Evolutionary conservation across 2,329 filamentous ascomycete genomes (phyloP).

Genomic region (Bipolaris bicolor): DNA sequence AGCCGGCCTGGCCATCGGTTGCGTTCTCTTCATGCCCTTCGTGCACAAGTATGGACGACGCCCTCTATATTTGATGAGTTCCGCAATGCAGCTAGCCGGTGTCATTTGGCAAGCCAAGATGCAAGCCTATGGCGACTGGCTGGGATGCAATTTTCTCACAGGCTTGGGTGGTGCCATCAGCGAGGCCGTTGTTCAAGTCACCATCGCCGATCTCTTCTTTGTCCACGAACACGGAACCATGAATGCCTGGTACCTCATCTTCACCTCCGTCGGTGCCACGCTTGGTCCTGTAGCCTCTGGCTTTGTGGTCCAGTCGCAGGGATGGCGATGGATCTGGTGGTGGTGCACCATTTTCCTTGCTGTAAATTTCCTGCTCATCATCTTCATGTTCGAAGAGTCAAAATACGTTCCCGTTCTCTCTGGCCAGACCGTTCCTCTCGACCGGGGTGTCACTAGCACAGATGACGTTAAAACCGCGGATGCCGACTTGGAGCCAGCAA

Average conservation of each 20-base stretch:
- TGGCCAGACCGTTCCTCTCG: conserved; percentile 2
- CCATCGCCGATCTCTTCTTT: conserved; percentile 57
- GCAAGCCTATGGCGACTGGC: conserved; percentile 52
- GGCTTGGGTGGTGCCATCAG: conserved; percentile 54
- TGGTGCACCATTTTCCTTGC: conserved; percentile 53
- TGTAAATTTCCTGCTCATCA: conserved; percentile 47
- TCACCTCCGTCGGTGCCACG: conserved; percentile 45
- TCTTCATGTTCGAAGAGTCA: conserved; percentile 54
- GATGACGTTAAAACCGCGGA: not conserved
- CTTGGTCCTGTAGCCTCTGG: conserved; percentile 52
- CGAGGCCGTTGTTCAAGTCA: conserved; percentile 57
- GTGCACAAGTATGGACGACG: conserved; percentile 56
- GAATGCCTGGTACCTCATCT: conserved; percentile 56
- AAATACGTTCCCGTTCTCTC: conserved; percentile 22
- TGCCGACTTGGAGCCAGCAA: not conserved
- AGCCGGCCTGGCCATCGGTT: conserved; percentile 52
- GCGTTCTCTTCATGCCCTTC: conserved; percentile 54
- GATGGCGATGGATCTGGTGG: conserved; percentile 62
- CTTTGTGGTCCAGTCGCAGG: conserved; percentile 51
- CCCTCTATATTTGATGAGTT: conserved; percentile 55
- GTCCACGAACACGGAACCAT: conserved; percentile 56
- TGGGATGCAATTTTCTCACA: conserved; percentile 53
- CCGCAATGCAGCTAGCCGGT: conserved; percentile 45
- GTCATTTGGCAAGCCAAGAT: conserved; percentile 55
- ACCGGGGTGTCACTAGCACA: not conserved